Evolutionary conservation across 1,284 basidiomycete genomes (phyloP), one percentile per base, ranked within the genome.

Genomic region (Meira miltonrushii): DNA sequence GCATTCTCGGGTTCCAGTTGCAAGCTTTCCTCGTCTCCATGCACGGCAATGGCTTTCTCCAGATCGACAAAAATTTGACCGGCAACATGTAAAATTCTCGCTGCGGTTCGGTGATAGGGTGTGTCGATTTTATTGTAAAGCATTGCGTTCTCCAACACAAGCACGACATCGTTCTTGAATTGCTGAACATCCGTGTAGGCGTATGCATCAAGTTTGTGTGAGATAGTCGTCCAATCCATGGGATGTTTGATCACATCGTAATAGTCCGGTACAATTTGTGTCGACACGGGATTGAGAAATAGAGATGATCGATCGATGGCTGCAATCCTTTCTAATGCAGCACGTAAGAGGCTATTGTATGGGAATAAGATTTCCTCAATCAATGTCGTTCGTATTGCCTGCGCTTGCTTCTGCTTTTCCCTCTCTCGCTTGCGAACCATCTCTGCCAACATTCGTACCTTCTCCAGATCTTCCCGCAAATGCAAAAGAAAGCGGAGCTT

Each of bases 61-160:
- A 94, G 80, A 13, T 65, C 61, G 3, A 59, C 62, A 48, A 79
- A 67, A 5, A 90, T 82, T 0, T 84, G 81, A 54, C 80, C 80
- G 0, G 84, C 79, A n/a, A 82, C 80, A 17, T 81, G 83, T 72
- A 86, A 84, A 62, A 96, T 86, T 47, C 85, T 81, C 17, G 83
- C 77, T 0, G 94, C 93, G 0, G 85, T 81, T 68, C 86, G 88
- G 79, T 90, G 84, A 72, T 88, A 88, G 0, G 83, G 69, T 0
- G 88, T 87, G 38, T 87, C 87, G 0, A 84, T 79, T 67, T 86
- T 85, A 78, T 98, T 97, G 80, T 96, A 99, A 5, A 84, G 69
- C 62, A 89, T 85, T 0, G 93, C 93, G 71, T 98, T 99, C 64
- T 85, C 82, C 13, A 92, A 77, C 4, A 97, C 89, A 17, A 95